Evolutionary conservation across 2,329 filamentous ascomycete genomes (phyloP), one percentile per base, ranked within the genome.

Genomic region (Nemania abortiva): DNA sequence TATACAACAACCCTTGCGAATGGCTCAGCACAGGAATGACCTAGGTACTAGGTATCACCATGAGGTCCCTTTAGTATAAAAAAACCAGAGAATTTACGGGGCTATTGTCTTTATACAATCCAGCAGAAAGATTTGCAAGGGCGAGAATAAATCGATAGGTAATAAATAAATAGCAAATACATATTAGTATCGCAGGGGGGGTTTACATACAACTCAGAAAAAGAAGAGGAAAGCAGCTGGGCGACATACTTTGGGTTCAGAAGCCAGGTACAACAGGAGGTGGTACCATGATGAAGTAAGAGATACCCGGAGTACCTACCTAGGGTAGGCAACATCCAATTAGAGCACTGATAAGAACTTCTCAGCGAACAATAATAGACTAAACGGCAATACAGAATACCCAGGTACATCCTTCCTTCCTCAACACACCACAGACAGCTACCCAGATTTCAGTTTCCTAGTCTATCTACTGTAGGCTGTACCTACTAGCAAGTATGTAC

Each of bases 231-330:
- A 47, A n/a, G 15, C 1, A 47, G 15, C 15, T n/a, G n/a, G 42
- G 15, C 42, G 9, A 15, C 15, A 47, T n/a, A 47, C 42, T 1
- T 47, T n/a, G 15, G 15, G 27, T 9, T n/a, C 13, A 15, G 15
- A 49, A 11, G 31, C 27, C 20, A 56, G 39, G 39, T 56, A 63
- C 52, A 56, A 37, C 6, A n/a, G 9, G 22, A 29, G 7, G 50
- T 55, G 22, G 42, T 63, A 63, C 50, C 37, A 60, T 18, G 6
- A 45, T 37, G 34, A 54, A 53, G 42, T 15, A 22, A 13, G 22
- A 50, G n/a, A 18, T 60, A 60, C 52, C 7, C 22, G 9, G 24
- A 52, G 49, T 52, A 52, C 49, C 5, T 52, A 29, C 49, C 49
- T 52, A 2, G 6, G n/a, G 7, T 49, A 49, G 49, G 22, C 49